These are phyloP conservation scores for Diaporthe citri DNA, from an alignment of 2,329 filamentous ascomycete species.

Conservation along the genomic window DNA sequence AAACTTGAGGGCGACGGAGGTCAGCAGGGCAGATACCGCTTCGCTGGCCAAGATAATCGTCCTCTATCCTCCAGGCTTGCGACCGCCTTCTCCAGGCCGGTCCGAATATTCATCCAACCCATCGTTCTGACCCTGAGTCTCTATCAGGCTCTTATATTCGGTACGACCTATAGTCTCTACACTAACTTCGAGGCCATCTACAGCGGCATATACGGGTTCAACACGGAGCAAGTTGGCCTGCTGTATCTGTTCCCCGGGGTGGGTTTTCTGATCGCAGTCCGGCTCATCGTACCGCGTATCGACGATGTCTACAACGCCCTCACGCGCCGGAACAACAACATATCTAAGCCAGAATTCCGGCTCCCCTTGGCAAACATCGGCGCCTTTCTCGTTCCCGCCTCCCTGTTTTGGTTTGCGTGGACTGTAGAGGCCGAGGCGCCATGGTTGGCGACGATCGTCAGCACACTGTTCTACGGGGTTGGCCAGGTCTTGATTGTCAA, in stretches of 20 bases:
- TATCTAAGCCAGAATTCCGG: slow-evolving; percentile 34
- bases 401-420: slow-evolving; percentile 50
- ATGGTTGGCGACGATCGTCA: slow-evolving; percentile 59
- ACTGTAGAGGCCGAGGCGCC: slow-evolving; percentile 44
- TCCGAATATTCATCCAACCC: slow-evolving; percentile 36
- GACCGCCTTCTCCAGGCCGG: slow-evolving; percentile 26
- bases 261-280: slow-evolving; percentile 29
- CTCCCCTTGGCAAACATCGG: slow-evolving; percentile 35
- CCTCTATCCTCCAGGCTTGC: slow-evolving; percentile 28
- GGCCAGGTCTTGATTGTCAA: slow-evolving; percentile 65
- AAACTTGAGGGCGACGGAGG: slow-evolving; percentile 5
- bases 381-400: slow-evolving; percentile 55
- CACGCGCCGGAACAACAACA: slow-evolving; percentile 21
- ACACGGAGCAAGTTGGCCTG: slow-evolving; percentile 35
- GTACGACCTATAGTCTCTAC: slow-evolving; percentile 35
- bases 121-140: slow-evolving; percentile 35
- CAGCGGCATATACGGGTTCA: slow-evolving; percentile 32
- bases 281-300: slow-evolving; percentile 33
- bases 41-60: slow-evolving; percentile 25
- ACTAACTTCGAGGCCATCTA: slow-evolving; percentile 37
- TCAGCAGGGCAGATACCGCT: neutral
- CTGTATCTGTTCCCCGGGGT: slow-evolving; percentile 35
- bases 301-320: slow-evolving; percentile 37
- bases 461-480: slow-evolving; percentile 62
- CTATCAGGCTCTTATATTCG: slow-evolving; percentile 35